A percentile compares a stretch with the other conserved stretches of the same genome.
Evolutionary conservation across 139 green algal genomes (phyloP).

Genomic region (Deuterostichococcus epilithicus): DNA sequence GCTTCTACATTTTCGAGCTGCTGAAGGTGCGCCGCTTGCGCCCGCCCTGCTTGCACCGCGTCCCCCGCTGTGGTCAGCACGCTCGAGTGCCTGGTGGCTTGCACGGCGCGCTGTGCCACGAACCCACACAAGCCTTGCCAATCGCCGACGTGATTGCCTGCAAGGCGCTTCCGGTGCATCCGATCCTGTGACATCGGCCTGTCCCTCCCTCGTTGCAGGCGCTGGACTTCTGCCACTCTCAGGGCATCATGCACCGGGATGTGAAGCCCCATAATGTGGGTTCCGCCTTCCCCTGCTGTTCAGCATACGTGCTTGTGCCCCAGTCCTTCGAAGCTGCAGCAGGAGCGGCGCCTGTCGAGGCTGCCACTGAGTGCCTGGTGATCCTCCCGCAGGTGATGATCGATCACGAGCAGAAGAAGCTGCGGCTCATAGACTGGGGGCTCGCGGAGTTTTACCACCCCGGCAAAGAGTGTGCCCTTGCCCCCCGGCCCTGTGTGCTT

Average conservation of each 20-base stretch:
- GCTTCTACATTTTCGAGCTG: conserved; percentile 98
- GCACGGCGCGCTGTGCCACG: no score
- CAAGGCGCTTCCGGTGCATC: no score
- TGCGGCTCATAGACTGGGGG: conserved; percentile 99
- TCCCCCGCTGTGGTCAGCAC: no score
- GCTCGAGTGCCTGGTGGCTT: no score
- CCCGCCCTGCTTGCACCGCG: no score
- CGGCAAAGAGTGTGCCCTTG: conserved; percentile 42
- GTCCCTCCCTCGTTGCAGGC: conserved; percentile 51
- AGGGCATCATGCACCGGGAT: conserved; percentile 87
- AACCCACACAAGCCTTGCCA: no score
- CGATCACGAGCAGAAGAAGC: conserved; percentile 85
- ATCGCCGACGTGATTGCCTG: no score
- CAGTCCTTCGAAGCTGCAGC: background rate
- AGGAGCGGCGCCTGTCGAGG: background rate
- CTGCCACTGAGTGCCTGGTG: conserved; percentile 47
- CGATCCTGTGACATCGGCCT: no score
- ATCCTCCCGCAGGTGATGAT: conserved; percentile 84
- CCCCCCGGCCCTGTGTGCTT: background rate
- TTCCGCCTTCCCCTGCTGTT: conserved; percentile 7
- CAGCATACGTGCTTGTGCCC: background rate
- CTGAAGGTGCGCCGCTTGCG: conserved; percentile 68
- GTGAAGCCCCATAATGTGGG: conserved; percentile 80
- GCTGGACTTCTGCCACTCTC: conserved; percentile 93
- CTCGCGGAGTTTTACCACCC: conserved; percentile 99